Conservation (phyloP, 176 grass and related monocot genomes). For the Bothriochloa decipiens region DNA sequence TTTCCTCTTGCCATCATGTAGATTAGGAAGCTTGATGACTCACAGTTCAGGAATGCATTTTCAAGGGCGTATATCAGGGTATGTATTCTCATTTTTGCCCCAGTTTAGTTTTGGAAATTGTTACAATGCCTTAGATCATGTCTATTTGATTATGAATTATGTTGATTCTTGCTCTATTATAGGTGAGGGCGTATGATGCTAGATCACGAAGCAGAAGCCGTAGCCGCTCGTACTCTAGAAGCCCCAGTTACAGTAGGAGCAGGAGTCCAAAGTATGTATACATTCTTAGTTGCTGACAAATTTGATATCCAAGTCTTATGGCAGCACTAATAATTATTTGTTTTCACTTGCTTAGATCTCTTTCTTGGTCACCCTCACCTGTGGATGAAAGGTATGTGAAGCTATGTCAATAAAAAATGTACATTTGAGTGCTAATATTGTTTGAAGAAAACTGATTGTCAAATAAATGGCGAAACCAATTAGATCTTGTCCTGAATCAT, state of each 20-base stretch:
- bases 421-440: background rate
- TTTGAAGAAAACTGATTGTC: background rate
- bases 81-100: constrained; percentile 12
- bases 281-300: background rate
- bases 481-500: background rate
- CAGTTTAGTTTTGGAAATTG: background rate
- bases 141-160: constrained; percentile 2
- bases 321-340: background rate
- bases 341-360: constrained; percentile 30
- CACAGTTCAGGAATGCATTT: constrained; percentile 94
- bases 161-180: constrained; percentile 12
- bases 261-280: constrained; percentile 46
- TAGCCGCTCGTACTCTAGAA: constrained; percentile 65
- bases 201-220: constrained; percentile 71
- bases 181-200: constrained; percentile 83
- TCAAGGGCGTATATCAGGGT: constrained; percentile 90
- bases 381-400: constrained; percentile 47
- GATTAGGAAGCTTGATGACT: constrained; percentile 85
- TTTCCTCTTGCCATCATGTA: constrained; percentile 14
- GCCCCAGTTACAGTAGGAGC: constrained; percentile 65
- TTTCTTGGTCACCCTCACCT: constrained; percentile 41
- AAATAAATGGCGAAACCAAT: constrained; percentile 7
- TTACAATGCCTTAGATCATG: constrained; percentile 14
- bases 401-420: background rate
- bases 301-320: constrained; percentile 6